Percentiles rank a stretch among this genome's conserved stretches.
Evolutionary conservation across 2,329 filamentous ascomycete species (phyloP).

Genomic region (Raffaelea arxii): DNA sequence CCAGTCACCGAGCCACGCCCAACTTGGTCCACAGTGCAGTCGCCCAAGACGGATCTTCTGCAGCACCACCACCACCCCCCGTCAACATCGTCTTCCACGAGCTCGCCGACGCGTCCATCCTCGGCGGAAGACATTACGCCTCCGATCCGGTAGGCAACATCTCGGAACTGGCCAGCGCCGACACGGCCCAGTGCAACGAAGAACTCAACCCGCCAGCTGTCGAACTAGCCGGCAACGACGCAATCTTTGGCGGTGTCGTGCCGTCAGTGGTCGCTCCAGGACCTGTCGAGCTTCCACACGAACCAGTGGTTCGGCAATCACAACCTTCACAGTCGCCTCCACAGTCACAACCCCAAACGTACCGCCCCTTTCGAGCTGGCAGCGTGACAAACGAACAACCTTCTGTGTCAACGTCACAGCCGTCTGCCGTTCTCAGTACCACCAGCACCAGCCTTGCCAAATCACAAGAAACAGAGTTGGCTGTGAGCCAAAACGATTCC

Average conservation of each 20-base stretch:
- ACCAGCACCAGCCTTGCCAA: too few relatives aligned
- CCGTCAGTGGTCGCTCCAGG: conserved; percentile 7
- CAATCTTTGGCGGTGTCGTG: conserved; percentile 16
- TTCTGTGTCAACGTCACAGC: too few relatives aligned
- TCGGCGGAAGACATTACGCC: conserved; percentile 11
- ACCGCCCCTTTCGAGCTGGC: conserved; percentile 4
- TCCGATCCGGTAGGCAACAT: conserved; percentile 34
- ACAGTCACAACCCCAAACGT: neutral
- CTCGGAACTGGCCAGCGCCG: conserved; percentile 37
- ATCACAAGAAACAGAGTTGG: too few relatives aligned
- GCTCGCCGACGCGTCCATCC: conserved; percentile 17
- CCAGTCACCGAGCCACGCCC: conserved; percentile 4
- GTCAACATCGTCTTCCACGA: conserved; percentile 10
- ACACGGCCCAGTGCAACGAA: conserved; percentile 28
- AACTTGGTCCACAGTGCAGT: neutral
- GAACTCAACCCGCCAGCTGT: conserved; percentile 34
- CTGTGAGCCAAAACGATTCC: too few relatives aligned
- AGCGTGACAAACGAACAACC: conserved; percentile 1
- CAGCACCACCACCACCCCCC: conserved; percentile 10
- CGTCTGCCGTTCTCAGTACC: too few relatives aligned
- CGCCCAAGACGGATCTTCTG: neutral
- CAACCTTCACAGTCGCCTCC: conserved; percentile 5
- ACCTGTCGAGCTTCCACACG: conserved; percentile 29
- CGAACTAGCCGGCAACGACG: conserved; percentile 31
- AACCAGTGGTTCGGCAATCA: too few relatives aligned